phyloP scores from a whole-genome alignment of 768 basidiomycete genomes.

The Lactarius trivialis region DNA sequence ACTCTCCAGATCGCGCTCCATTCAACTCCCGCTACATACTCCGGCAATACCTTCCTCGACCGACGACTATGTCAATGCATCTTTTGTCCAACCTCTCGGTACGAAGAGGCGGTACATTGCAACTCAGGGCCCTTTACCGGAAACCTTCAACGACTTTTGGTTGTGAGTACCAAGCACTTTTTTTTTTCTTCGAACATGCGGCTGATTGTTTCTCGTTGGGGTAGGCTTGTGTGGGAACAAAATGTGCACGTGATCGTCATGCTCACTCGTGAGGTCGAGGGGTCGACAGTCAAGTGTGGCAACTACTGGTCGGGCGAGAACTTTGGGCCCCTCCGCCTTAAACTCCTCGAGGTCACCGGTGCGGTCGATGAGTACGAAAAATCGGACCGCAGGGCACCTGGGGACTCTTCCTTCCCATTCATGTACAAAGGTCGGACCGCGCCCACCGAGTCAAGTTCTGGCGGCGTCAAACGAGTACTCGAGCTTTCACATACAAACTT shows the following conservation, averaged over 20 bases:
- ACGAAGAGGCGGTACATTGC: conserved; percentile 86
- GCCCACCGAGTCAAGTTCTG: background rate
- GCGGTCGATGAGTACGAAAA: conserved; percentile 33
- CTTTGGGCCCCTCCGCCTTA: conserved; percentile 68
- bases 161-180: conserved; percentile 52
- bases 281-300: conserved; percentile 84
- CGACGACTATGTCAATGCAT: conserved; percentile 94
- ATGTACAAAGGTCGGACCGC: conserved; percentile 1
- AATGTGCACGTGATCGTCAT: conserved; percentile 93
- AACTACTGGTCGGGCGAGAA: conserved; percentile 71
- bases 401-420: conserved; percentile 32
- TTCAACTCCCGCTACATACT: conserved; percentile 18
- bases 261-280: conserved; percentile 91
- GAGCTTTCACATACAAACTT: conserved; percentile 56
- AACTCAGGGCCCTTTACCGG: conserved; percentile 88
- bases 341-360: conserved; percentile 43
- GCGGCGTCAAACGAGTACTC: conserved; percentile 53
- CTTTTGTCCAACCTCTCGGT: conserved; percentile 81
- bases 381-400: conserved; percentile 23
- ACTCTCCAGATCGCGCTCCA: background rate
- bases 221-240: conserved; percentile 87
- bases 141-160: conserved; percentile 93
- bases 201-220: background rate
- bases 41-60: conserved; percentile 33
- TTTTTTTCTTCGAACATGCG: background rate